Evolutionary conservation across 257 asterid genomes (phyloP).

Genomic region (Nicotiana tabacum): DNA sequence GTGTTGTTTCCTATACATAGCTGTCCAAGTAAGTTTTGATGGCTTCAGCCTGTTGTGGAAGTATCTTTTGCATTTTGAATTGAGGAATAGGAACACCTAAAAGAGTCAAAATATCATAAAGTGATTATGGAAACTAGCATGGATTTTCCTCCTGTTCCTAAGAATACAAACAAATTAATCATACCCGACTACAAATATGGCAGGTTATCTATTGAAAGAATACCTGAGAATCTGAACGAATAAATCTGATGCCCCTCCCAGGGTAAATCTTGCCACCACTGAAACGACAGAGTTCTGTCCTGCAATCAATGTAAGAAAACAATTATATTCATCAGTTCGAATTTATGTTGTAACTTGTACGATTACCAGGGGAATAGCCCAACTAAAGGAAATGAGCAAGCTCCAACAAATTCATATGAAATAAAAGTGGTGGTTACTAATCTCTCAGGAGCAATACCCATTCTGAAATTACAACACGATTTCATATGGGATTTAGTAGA

Average conservation of each 20-base stretch:
- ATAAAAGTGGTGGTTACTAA: not conserved
- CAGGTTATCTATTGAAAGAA: not conserved
- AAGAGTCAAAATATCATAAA: not conserved
- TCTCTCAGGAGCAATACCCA: not conserved
- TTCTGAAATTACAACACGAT: not conserved
- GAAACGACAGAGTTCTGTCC: constrained; percentile 82
- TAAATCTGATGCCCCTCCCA: constrained; percentile 71
- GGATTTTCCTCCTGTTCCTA: not conserved
- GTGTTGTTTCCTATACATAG: constrained; percentile 79
- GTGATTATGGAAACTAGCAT: not conserved
- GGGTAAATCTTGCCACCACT: constrained; percentile 85
- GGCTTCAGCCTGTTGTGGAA: constrained; percentile 88
- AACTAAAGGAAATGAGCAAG: not conserved
- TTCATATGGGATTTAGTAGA: no score
- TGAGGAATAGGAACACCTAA: constrained; percentile 73
- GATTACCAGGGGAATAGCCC: not conserved
- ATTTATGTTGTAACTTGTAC: not conserved
- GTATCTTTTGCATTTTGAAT: constrained; percentile 87
- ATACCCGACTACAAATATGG: not conserved
- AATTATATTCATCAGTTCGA: not conserved
- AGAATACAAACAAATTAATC: not conserved
- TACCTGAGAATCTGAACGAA: constrained; percentile 75
- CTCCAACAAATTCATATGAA: not conserved
- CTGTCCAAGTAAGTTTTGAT: constrained; percentile 83
- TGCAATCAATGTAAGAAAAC: constrained; percentile 20